These are phyloP conservation scores for Nemania sp. DNA, from an alignment of 2,329 filamentous ascomycete genomes.

Conservation along the genomic window DNA sequence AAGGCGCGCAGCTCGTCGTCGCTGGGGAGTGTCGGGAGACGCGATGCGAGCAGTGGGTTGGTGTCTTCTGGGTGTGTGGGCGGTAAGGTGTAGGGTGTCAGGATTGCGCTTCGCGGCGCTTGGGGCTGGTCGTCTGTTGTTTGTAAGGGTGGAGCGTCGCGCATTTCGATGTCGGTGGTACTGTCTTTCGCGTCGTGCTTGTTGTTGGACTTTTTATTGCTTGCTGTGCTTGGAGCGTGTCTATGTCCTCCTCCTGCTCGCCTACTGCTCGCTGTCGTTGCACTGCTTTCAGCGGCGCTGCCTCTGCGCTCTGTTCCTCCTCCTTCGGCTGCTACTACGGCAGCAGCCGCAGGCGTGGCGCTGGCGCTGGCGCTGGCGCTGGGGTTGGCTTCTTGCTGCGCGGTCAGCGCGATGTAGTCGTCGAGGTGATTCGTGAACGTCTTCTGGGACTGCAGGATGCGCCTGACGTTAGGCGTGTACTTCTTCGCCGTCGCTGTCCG, in stretches of 20 bases:
- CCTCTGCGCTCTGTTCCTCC: too few species aligned
- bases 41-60: conserved; percentile 61
- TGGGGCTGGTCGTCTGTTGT: conserved; percentile 10
- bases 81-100: conserved; percentile 19
- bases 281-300: neutral
- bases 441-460: conserved; percentile 79
- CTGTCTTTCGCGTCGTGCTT: conserved; percentile 6
- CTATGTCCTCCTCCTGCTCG: too few species aligned
- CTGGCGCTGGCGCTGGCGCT: neutral
- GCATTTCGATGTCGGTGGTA: conserved; percentile 50
- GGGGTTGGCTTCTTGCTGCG: conserved; percentile 20
- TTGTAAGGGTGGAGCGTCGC: conserved; percentile 43
- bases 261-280: neutral
- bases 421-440: conserved; percentile 82
- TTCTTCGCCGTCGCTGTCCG: conserved; percentile 43
- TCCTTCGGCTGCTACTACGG: neutral
- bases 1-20: conserved; percentile 66
- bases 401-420: conserved; percentile 68
- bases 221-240: too few species aligned
- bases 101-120: conserved; percentile 33
- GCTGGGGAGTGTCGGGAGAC: conserved; percentile 60
- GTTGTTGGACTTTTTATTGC: neutral
- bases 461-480: conserved; percentile 70
- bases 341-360: neutral
- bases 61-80: conserved; percentile 46